Evolutionary conservation across 768 basidiomycete genomes (phyloP), one percentile per base, ranked within the genome.

Genomic region (Chiua virens): DNA sequence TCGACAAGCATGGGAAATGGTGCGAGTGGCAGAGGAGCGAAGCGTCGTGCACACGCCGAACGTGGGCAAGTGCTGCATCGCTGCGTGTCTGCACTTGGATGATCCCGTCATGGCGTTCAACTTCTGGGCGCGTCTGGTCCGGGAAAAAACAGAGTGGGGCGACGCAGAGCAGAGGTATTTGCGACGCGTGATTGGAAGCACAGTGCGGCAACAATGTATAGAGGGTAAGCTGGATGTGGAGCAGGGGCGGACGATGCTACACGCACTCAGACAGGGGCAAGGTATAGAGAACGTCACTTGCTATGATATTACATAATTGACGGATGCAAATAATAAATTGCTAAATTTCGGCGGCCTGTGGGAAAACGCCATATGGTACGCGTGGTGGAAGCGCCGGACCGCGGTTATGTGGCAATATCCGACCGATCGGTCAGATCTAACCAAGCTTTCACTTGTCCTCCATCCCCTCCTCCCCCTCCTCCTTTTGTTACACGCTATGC

Each of bases 51-150:
- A 72, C 40, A 72, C 82, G 23, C 70, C 77, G 27, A 72, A 75
- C 37, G 71, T 79, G 49, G 85, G 79, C 20, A 77, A 75, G 58
- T 72, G 71, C 57, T 79, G 84, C 51, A 73, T 85, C 18, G 61
- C 58, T 14, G 73, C 74, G 8, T 75, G 82, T n/a, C 63, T 89
- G 49, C 69, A 69, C 36, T 72, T 75, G 30, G 67, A 75, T 18
- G 75, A 82, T 41, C 75, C 82, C 0, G 51, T 57, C 53, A 65
- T 82, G 68, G 87, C 84, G 2, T 85, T 74, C 70, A 66, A 68
- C 40, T 86, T 87, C 64, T 89, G 86, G 86, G 58, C 64, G 42
- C 56, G 65, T 43, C 64, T 86, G 52, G 44, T 87, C 13, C 70
- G 63, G 51, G 62, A 64, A 23, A 76, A 69, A 63, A 68, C 75